Conservation (phyloP, 768 basidiomycete species). For the Rhodotorula graminis region DNA sequence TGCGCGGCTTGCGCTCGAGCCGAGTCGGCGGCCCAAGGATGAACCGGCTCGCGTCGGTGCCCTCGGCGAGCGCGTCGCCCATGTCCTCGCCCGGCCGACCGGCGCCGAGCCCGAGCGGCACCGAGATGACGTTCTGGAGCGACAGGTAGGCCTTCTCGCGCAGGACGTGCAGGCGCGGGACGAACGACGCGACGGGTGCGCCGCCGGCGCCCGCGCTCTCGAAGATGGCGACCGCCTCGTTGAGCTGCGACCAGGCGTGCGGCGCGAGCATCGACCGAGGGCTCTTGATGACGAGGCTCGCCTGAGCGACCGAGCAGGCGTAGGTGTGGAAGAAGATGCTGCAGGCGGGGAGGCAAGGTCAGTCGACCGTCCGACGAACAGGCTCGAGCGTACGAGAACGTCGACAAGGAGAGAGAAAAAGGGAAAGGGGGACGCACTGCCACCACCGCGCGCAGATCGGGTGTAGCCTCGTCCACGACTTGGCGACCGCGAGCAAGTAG, state of each 20-base stretch:
- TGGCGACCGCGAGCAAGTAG: constrained; percentile 31
- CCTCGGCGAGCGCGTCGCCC: not conserved
- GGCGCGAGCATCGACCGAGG: constrained; percentile 26
- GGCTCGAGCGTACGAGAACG: no score
- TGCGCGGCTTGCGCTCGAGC: constrained; percentile 6
- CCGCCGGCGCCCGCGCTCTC: constrained; percentile 6
- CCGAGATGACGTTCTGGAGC: constrained; percentile 14
- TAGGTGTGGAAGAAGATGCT: constrained; percentile 35
- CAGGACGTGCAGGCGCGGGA: constrained; percentile 18
- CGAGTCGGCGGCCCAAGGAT: constrained; percentile 21
- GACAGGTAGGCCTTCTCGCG: constrained; percentile 24
- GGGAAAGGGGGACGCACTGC: constrained; percentile 17
- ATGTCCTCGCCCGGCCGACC: not conserved
- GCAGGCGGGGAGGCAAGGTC: not conserved
- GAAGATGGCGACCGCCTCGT: constrained; percentile 25
- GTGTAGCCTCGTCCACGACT: constrained; percentile 10
- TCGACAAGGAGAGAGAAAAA: no score
- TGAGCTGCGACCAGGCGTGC: constrained; percentile 26
- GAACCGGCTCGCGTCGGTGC: not conserved
- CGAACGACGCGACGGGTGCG: constrained; percentile 26
- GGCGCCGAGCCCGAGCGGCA: constrained; percentile 7
- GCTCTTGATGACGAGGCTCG: constrained; percentile 24
- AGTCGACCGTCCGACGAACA: not conserved
- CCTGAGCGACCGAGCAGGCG: constrained; percentile 18
- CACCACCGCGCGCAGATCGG: constrained; percentile 25